Conservation (phyloP, 371 early-diverging fungal species). For the Mortierella sp. region DNA sequence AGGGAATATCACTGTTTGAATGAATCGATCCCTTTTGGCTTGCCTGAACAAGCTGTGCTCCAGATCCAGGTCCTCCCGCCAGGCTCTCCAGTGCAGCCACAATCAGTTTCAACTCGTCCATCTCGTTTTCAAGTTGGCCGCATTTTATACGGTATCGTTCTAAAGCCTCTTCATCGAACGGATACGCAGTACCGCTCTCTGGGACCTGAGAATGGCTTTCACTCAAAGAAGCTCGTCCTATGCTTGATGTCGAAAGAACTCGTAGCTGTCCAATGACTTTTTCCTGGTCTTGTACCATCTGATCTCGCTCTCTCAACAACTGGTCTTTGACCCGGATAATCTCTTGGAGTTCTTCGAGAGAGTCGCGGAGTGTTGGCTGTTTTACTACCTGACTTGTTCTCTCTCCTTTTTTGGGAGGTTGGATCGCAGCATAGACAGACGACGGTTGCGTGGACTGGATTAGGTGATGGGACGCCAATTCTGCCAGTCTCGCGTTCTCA, state of each 20-base stretch:
- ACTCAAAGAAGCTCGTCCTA: not conserved
- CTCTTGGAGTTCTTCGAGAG: constrained; percentile 34
- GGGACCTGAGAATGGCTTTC: not conserved
- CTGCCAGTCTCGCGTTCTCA: constrained; percentile 44
- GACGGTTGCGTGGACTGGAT: not conserved
- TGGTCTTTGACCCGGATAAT: constrained; percentile 47
- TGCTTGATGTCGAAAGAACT: not conserved
- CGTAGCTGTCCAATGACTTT: constrained; percentile 1
- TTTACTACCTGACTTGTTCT: constrained; percentile 8
- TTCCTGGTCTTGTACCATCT: constrained; percentile 6
- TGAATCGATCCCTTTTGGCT: not conserved
- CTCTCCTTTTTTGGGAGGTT: not conserved
- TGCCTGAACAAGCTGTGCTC: constrained; percentile 20
- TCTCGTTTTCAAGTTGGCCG: constrained; percentile 32
- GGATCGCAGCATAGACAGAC: not conserved
- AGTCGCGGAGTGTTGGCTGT: constrained; percentile 16
- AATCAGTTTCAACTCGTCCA: constrained; percentile 36
- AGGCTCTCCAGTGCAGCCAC: constrained; percentile 44
- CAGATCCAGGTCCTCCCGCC: constrained; percentile 30
- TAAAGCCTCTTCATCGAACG: constrained; percentile 28
- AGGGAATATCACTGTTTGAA: too few relatives aligned
- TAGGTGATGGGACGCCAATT: constrained; percentile 23
- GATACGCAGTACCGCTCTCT: constrained; percentile 3
- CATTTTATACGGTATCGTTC: constrained; percentile 35
- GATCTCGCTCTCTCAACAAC: constrained; percentile 36